Percentiles rank a stretch among this genome's conserved stretches.
Evolutionary conservation across 805 yeast species (phyloP).

Genomic region (Candida ovalis): DNA sequence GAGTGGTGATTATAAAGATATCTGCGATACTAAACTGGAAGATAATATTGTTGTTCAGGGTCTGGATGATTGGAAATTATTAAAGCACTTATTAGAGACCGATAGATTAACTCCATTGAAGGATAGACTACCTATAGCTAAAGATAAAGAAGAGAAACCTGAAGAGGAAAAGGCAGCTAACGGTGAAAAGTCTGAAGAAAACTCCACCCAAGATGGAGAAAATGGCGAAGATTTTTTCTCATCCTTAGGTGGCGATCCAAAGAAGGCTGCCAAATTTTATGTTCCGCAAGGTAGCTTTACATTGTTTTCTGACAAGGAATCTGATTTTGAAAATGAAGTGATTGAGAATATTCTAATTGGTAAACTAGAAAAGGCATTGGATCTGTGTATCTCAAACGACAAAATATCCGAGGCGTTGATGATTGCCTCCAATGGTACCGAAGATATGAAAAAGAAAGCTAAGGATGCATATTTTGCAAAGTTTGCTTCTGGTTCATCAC

Average conservation of each 20-base stretch:
- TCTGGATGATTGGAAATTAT: constrained; percentile 56
- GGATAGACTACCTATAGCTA: constrained; percentile 24
- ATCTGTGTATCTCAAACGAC: constrained; percentile 57
- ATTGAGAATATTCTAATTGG: constrained; percentile 55
- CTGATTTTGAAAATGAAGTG: constrained; percentile 43
- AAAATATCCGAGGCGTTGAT: constrained; percentile 76
- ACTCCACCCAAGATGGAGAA: constrained; percentile 7
- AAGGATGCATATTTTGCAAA: constrained; percentile 66
- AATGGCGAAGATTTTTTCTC: constrained; percentile 34
- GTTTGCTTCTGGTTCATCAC: constrained; percentile 45
- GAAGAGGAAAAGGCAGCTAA: constrained; percentile 10
- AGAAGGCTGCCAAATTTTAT: constrained; percentile 17
- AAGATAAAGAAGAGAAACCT: constrained; percentile 14
- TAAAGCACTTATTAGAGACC: constrained; percentile 45
- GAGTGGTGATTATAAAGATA: constrained; percentile 46
- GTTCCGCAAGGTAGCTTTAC: constrained; percentile 56
- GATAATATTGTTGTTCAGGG: constrained; percentile 28
- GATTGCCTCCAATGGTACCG: constrained; percentile 67
- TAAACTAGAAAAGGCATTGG: constrained; percentile 63
- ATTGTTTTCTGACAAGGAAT: constrained; percentile 28
- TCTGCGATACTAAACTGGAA: constrained; percentile 53
- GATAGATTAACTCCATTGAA: constrained; percentile 51
- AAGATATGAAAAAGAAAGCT: constrained; percentile 61
- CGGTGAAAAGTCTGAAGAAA: constrained; percentile 16
- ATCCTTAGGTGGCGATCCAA: constrained; percentile 23